Base-by-base conservation (phyloP, 2,329 filamentous ascomycete genomes). In the Arachnomyces sp. region DNA sequence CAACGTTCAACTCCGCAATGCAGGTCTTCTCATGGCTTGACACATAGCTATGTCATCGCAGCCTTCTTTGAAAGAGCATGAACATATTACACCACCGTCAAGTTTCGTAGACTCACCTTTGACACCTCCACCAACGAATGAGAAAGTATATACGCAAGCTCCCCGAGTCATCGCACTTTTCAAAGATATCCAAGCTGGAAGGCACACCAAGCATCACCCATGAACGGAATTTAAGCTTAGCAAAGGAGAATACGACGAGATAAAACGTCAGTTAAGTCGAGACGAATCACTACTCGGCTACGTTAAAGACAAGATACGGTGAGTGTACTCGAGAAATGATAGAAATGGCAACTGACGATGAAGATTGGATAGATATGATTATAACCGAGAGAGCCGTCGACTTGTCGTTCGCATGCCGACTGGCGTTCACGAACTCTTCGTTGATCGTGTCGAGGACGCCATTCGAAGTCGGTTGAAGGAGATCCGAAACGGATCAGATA, bases 401-500 rank as follows among this genome's bases (percentile, higher is more conserved):
- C 5, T 25, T 5, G 9, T 25, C 9, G 17, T 25, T 14, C 41
- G 41, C 31, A 40, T 40, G 40, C 44, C 36, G n/a, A 34, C 31
- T 7, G 30, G 13, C 31, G 29, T 40, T 3, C 40, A 45, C 38
- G 34, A 40, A 30, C 17, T 13, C 4, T 44, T 45, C 36, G 34
- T 17, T 15, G 32, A 34, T 9, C 38, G 44, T 45, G 3, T 43
- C 37, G 2, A 4, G 30, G 28, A 34, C 32, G 15, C 21, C 25
- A 28, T 14, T 18, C 45, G 15, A 39, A 40, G 11, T 28, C 43
- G 11, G 43, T 43, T 38, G 37, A 37, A 13, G 43, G 43, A 28
- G 45, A 45, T 32, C 40, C 43, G 17, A 45, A 44, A 16, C 37
- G 34, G 36, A 36, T 45, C 28, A 9, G 29, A 36, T 30, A 40